phyloP scores from a whole-genome alignment of 352 stramenopile species.

The Globisporangium cederbergense region DNA sequence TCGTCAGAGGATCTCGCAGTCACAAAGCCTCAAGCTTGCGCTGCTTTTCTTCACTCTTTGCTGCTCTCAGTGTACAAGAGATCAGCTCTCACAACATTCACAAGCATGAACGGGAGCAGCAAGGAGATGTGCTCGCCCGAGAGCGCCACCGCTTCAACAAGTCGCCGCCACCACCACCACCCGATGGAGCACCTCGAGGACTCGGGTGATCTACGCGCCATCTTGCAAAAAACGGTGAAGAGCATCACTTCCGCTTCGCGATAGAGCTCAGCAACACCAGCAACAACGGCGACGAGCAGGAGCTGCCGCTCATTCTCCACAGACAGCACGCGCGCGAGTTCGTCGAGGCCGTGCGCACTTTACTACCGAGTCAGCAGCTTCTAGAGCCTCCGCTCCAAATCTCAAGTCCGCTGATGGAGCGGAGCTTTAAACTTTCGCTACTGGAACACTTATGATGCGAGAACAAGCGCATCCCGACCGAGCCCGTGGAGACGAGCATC shows the following conservation, averaged over 20 bases:
- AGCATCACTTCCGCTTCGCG: constrained; percentile 2
- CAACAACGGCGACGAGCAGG: not conserved
- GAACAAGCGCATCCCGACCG: not conserved
- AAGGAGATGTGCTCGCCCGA: not conserved
- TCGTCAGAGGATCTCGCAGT: no score
- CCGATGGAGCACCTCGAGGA: not conserved
- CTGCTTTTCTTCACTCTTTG: no score
- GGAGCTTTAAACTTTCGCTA: not conserved
- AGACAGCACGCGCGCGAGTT: constrained; percentile 6
- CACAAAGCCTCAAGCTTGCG: no score
- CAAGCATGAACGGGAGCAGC: not conserved
- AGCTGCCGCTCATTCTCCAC: constrained; percentile 1
- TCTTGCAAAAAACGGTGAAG: not conserved
- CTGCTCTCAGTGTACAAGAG: no score
- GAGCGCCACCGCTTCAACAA: not conserved
- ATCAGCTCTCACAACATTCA: no score
- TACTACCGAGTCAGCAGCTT: not conserved
- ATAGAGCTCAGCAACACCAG: constrained; percentile 8
- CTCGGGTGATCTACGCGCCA: not conserved
- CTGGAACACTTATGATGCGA: not conserved
- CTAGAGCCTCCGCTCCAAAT: not conserved
- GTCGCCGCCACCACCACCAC: not conserved
- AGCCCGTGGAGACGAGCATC: constrained; percentile 7
- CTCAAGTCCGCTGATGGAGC: not conserved
- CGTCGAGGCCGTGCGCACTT: not conserved